Base-by-base conservation (phyloP, 495 filamentous ascomycete genomes). In the Talaromyces adpressus region DNA sequence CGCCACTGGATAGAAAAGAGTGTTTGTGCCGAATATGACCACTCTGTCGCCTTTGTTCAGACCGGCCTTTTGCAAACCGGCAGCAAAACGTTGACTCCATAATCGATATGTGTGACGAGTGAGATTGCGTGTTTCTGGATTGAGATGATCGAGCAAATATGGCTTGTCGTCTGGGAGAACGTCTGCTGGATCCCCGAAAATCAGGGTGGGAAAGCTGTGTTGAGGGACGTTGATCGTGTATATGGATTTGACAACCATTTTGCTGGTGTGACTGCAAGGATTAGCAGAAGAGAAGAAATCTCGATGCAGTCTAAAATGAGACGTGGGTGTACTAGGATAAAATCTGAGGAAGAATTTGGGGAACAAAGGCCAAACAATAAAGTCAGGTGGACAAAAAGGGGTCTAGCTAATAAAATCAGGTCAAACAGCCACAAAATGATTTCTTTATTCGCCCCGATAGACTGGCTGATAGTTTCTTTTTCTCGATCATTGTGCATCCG, bases 1-100 rank as follows among this genome's bases (percentile, higher is more conserved):
- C 1, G 91, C 72, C 9, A 85, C 79, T 0, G 91, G 87, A 70
- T 88, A 91, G 78, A 87, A 91, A 54, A 94, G 71, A 66, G 84
- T 83, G 69, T 92, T 92, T 25, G 82, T 82, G 2, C 87, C 87
- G 72, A 86, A 91, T 18, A 91, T 78, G 20, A 94, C 78, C 4
- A 94, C 85, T 6, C 89, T 83, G 67, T 93, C 91, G 29, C 89
- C 90, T 0, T 73, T 70, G 61, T 87, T 71, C 14, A 93, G 73
- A 11, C 91, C 91, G 3, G 81, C 81, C 56, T 82, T 79, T 32
- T 77, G 79, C 36, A 96, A 77, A 2, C 91, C 91, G 1, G 85
- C 72, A 9, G 91, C 91, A 22, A 96, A 72, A 9, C 89, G 84
- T 70, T 91, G 85, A 57, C 84, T 79, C 79, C 88, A 88, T 63